Base-by-base conservation (phyloP, 2,329 filamentous ascomycete species). In the Sporothrix pallida region DNA sequence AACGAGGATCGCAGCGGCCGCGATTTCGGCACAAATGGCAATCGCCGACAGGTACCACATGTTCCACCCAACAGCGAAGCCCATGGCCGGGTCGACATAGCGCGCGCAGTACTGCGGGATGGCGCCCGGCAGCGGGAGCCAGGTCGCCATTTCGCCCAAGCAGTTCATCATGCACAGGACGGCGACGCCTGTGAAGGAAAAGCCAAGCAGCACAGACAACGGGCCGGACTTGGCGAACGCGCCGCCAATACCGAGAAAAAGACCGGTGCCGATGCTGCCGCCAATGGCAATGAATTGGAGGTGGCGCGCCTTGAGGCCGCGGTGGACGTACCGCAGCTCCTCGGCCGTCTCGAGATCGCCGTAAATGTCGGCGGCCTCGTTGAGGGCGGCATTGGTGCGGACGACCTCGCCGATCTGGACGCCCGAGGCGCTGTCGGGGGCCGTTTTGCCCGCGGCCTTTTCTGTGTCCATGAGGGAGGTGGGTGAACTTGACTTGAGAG, bases 91-190 rank as follows among this genome's bases (percentile, higher is more conserved):
- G 73, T 86, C 84, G 52, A 85, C 84, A 71, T 82, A 86, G 8
- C 84, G 82, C 23, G 81, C 80, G 4, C 85, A 84, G 54, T 86
- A 87, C 20, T 84, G 80, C 9, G 84, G 83, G 6, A 87, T 83
- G 2, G 85, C 84, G 10, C 86, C 86, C 23, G 87, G 83, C 75
- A 89, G 79, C 9, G 89, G 87, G 62, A 90, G 84, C 82, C 88
- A 89, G n/a, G 89, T 85, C 12, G 88, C 87, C 82, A 91, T 87
- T 79, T 89, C 87, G 26, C 84, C 85, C 73, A 90, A 86, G 77
- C 52, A 68, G 73, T 76, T 73, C 58, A 83, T 81, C 58, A 81
- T 79, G 74, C 81, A 81, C 71, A 87, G 80, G 77, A 86, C 76
- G 37, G 84, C 81, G 67, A 83, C 80, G 69, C 87, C 81, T 71